phyloP scores from a whole-genome alignment of 257 asterid genomes.

The Cruciata laevipes region DNA sequence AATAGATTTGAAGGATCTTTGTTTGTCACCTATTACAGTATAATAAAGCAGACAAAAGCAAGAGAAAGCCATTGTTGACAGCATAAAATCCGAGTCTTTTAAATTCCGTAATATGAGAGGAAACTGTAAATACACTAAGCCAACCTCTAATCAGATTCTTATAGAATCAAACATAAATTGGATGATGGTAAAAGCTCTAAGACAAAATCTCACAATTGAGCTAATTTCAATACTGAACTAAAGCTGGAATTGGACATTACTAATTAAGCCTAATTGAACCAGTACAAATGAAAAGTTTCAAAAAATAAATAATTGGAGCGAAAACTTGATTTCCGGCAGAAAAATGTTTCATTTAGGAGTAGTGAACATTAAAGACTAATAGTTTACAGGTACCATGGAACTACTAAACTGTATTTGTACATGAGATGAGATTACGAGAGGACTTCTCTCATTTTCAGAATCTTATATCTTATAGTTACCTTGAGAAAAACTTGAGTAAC shows the following conservation, averaged over 20 bases:
- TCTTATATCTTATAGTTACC: conserved; percentile 30
- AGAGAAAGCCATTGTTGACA: not conserved
- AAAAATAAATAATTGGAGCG: not conserved
- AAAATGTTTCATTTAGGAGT: not conserved
- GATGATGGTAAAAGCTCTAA: not conserved
- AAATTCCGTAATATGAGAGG: not conserved
- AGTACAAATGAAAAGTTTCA: not conserved
- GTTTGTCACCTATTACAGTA: not conserved
- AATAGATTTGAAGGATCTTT: not conserved
- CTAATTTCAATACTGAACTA: not conserved
- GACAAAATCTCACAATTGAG: not conserved
- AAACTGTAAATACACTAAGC: not conserved
- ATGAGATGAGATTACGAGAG: not conserved
- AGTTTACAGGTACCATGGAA: not conserved
- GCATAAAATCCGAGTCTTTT: not conserved
- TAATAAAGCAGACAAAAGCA: not conserved
- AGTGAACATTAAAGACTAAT: not conserved
- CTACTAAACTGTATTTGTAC: not conserved
- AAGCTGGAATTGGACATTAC: too few relatives aligned
- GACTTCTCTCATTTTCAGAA: not conserved
- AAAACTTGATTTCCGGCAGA: not conserved
- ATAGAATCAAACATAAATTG: not conserved
- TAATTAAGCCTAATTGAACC: not conserved
- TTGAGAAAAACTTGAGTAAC: conserved; percentile 66
- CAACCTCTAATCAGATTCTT: not conserved